A percentile compares a stretch with the other conserved stretches of the same genome.
phyloP scores from a whole-genome alignment of 106 monocot genomes.

The Dendrobium nobile region DNA sequence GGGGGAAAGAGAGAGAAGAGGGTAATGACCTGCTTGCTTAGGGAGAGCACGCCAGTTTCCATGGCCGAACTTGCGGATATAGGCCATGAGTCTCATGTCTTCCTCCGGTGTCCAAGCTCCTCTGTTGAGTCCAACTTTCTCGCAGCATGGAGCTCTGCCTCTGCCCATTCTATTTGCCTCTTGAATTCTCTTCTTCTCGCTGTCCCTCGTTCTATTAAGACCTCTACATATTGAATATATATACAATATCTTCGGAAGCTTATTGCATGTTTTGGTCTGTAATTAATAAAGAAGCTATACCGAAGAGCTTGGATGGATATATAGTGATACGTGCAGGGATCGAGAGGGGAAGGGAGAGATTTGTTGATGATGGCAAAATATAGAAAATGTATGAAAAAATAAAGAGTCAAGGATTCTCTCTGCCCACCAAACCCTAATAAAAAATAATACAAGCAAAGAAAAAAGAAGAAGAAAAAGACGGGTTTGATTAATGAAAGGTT shows the following conservation, averaged over 20 bases:
- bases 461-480: background rate
- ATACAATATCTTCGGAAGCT: background rate
- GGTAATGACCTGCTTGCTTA: slow-evolving; percentile 53
- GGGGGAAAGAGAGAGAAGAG: background rate
- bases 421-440: background rate
- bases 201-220: background rate
- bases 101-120: slow-evolving; percentile 88
- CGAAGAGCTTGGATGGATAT: background rate
- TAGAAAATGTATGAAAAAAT: background rate
- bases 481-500: background rate
- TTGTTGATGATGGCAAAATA: background rate
- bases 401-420: background rate
- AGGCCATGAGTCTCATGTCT: slow-evolving; percentile 53
- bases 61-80: slow-evolving; percentile 62
- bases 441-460: background rate
- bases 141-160: slow-evolving; percentile 81
- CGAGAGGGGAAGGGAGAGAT: background rate
- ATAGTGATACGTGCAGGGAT: background rate
- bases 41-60: slow-evolving; percentile 78
- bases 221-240: background rate
- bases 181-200: background rate
- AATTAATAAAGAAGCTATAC: background rate
- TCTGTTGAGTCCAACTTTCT: slow-evolving; percentile 73
- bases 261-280: background rate
- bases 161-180: slow-evolving; percentile 30